Conservation (phyloP, 495 filamentous ascomycete species). For the Podospora comata region DNA sequence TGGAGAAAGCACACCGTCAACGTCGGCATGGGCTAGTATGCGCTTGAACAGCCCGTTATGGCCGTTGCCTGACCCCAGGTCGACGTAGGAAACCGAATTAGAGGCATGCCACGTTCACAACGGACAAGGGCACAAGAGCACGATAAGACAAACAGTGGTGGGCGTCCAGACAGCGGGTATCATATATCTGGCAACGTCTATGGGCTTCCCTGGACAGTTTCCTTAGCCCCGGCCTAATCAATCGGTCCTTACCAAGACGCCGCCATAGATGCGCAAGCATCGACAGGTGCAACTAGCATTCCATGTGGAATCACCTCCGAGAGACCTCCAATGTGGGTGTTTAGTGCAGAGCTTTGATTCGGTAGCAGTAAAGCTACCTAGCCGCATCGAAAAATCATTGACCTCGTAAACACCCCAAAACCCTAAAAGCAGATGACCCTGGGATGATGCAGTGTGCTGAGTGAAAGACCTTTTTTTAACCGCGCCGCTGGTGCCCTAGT, state of each 20-base stretch:
- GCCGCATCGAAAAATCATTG: constrained; percentile 35
- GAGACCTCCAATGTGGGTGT: constrained; percentile 19
- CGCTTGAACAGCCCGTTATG: background rate
- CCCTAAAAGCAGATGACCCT: constrained; percentile 37
- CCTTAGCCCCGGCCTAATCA: constrained; percentile 7
- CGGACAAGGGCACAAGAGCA: background rate
- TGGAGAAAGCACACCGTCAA: background rate
- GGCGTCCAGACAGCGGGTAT: constrained; percentile 14
- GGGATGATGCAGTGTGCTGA: constrained; percentile 37
- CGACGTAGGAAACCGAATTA: background rate
- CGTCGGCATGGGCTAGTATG: background rate
- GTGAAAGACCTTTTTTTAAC: constrained; percentile 36
- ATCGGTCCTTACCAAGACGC: constrained; percentile 3
- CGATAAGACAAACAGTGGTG: background rate
- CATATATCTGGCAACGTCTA: constrained; percentile 22
- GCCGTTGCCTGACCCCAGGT: background rate
- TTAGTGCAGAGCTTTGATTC: constrained; percentile 36
- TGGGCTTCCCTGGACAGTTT: constrained; percentile 9
- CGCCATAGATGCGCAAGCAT: constrained; percentile 8
- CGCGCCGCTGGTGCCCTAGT: constrained; percentile 35
- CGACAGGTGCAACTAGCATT: constrained; percentile 12
- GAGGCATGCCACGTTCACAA: background rate
- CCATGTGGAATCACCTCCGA: constrained; percentile 12
- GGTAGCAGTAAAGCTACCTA: constrained; percentile 37
- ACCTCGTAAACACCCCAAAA: constrained; percentile 38